Evolutionary conservation across 192 early-diverging fungal species (phyloP), one percentile per base, ranked within the genome.

Genomic region (Umbelopsis sp.): DNA sequence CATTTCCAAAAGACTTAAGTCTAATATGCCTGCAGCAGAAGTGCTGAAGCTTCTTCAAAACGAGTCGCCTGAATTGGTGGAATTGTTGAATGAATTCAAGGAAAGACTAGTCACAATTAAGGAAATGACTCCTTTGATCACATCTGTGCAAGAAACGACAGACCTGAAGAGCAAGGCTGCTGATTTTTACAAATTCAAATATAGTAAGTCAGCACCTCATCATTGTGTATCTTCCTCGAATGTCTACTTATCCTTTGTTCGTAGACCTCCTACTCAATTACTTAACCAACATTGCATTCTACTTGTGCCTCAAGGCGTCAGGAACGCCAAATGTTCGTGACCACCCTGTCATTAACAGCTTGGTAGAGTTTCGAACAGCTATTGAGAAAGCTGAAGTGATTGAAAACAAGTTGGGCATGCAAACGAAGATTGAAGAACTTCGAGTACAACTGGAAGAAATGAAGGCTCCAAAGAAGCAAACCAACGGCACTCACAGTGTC

Each of bases 201-300:
- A 78, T 50, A 71, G 75, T 77, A 77, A 61, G 75, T 50, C 9
- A 7, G 30, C n/a, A 8, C 12, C n/a, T 48, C 21, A 1, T 12
- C 15, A 49, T 21, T 45, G 8, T 49, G n/a, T 3, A 58, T 13
- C 8, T 1, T 58, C 9, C 5, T 49, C n/a, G 22, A 21, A 41
- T 15, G 12, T 46, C 15, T 22, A 68, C 22, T 49, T 7, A 52
- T 22, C 55, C 20, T 71, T 30, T n/a, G 27, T 67, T 0, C 21
- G n/a, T 70, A 79, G 77, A 80, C 53, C 67, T 75, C 7, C 46
- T 92, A 23, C 83, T 91, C 74, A 87, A 88, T 69, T 97, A 96
- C 70, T 77, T 97, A 69, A 93, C 90, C 71, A 98, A 98, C 74
- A 85, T 97, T 69, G 86, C 94, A 7, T 96, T 95, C 69, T 95